These are phyloP conservation scores for Stygiomarasmius scandens DNA, from an alignment of 1,284 basidiomycete genomes.

Conservation along the genomic window DNA sequence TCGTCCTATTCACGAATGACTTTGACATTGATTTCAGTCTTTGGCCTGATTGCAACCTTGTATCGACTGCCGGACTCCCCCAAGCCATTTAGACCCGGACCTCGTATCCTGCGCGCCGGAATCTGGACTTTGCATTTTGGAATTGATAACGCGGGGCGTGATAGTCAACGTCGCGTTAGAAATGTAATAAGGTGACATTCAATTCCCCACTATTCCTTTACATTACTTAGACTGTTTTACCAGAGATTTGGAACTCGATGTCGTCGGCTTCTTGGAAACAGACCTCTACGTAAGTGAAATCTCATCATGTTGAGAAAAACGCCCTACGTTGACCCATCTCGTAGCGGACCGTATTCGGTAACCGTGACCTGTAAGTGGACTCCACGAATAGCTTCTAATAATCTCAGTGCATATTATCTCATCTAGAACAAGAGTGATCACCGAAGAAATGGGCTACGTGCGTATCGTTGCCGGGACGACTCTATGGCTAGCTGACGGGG, in stretches of 20 bases:
- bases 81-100: conserved; percentile 65
- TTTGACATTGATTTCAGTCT: conserved; percentile 48
- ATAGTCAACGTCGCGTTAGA: conserved; percentile 81
- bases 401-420: too few species aligned
- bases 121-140: conserved; percentile 96
- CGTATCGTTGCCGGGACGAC: conserved; percentile 27
- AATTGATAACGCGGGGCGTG: conserved; percentile 80
- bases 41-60: conserved; percentile 56
- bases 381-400: too few species aligned
- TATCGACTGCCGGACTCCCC: conserved; percentile 53
- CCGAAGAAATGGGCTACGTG: conserved; percentile 85
- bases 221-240: conserved; percentile 1
- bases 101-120: conserved; percentile 80
- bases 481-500: conserved; percentile 11
- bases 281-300: conserved; percentile 73
- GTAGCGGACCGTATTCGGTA: conserved; percentile 86
- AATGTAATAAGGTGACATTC: conserved; percentile 64
- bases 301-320: not conserved
- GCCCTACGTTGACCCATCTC: too few species aligned
- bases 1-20: conserved; percentile 29
- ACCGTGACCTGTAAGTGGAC: conserved; percentile 78
- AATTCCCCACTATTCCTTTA: conserved; percentile 13
- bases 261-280: conserved; percentile 85
- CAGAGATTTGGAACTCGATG: conserved; percentile 81
- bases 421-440: conserved; percentile 70